A percentile compares a stretch with the other conserved stretches of the same genome.
phyloP scores from a whole-genome alignment of 148 eudicot species.

The Pouteria glomerata region DNA sequence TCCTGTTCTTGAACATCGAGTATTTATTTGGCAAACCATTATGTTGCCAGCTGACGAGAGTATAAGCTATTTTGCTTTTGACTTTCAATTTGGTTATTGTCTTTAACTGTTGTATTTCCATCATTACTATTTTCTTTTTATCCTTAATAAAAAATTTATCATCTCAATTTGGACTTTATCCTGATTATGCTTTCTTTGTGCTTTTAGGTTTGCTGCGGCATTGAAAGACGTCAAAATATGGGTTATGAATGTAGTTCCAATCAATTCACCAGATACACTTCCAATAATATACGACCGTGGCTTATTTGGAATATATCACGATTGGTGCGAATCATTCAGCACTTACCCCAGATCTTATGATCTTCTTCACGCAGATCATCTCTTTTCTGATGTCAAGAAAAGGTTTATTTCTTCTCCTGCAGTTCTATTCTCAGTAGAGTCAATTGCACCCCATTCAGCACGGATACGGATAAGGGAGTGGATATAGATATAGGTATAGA shows the following conservation, averaged over 20 bases:
- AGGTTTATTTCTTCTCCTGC: slow-evolving; percentile 24
- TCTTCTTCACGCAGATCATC: slow-evolving; percentile 68
- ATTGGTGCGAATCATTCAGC: slow-evolving; percentile 73
- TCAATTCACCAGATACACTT: slow-evolving; percentile 56
- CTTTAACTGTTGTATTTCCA: neutral
- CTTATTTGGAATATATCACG: slow-evolving; percentile 58
- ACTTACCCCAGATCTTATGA: slow-evolving; percentile 71
- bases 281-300: slow-evolving; percentile 68
- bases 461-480: no score
- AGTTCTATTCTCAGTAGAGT: neutral
- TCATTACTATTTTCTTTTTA: neutral
- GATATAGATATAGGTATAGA: no score
- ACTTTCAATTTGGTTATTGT: neutral
- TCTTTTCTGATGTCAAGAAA: slow-evolving; percentile 49
- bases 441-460: no score
- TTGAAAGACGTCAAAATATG: slow-evolving; percentile 59
- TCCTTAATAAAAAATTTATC: neutral
- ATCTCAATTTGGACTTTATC: neutral
- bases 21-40: no score
- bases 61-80: neutral
- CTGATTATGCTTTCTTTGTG: slow-evolving; percentile 9
- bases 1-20: neutral
- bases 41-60: neutral
- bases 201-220: slow-evolving; percentile 71
- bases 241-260: slow-evolving; percentile 75